Evolutionary conservation across 805 yeast species (phyloP), one percentile per base, ranked within the genome.

Genomic region (Candida cerambycidarum): DNA sequence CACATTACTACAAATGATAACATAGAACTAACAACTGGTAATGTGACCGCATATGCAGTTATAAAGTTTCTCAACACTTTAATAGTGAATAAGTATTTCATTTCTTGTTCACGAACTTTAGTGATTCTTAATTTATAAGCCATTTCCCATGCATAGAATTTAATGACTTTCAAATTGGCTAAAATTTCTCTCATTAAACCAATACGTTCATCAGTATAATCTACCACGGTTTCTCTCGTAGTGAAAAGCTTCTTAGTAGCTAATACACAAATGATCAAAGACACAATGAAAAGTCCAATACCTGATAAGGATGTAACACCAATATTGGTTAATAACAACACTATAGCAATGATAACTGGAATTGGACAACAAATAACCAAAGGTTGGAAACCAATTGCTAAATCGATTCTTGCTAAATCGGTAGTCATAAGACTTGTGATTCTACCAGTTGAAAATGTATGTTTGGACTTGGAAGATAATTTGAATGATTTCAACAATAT

Each of bases 91-190:
- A 67, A 53, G 44, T 60, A 55, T 41, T 57, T 58, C 75, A 70
- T 69, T 55, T 71, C 77, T 15, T 54, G 47, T 23, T 54, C 58
- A 46, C 77, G 57, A n/a, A 62, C 60, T n/a, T 57, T 50, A 23
- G 66, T 56, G 38, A 71, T 62, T 44, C 53, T 59, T 31, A 54
- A 42, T 48, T 63, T 62, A 55, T 71, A 71, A 14, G 77, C 72
- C 41, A 58, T 24, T 54, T 71, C 77, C 77, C 77, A 71, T 11
- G 75, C 71, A 48, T 70, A 71, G 41, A 63, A 71, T 54, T 71
- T 71, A 52, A 71, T 69, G 23, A 71, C 56, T 49, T 71, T 71
- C 47, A 71, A 55, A 51, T 69, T 65, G 38, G 55, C 55, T 44
- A 71, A 59, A 27, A 67, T 60, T 52, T 71, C 75, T 45, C 74